phyloP scores from a whole-genome alignment of 2,329 filamentous ascomycete species.

The Beauveria rudraprayagi region DNA sequence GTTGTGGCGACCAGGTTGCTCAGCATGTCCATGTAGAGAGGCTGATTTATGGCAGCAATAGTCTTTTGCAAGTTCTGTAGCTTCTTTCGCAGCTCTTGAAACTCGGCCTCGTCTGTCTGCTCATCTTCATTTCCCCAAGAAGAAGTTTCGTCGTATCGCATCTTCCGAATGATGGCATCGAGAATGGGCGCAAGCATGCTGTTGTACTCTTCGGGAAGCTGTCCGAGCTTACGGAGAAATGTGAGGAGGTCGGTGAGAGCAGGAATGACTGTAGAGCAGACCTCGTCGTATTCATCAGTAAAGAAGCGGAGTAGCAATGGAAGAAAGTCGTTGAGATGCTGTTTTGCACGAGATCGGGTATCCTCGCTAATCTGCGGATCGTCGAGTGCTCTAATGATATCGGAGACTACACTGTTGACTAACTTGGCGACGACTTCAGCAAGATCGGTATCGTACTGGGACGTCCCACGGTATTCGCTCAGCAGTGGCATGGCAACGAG shows the following conservation, averaged over 20 bases:
- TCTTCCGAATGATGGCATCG: slow-evolving; percentile 87
- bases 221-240: slow-evolving; percentile 73
- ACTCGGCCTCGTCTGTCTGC: slow-evolving; percentile 93
- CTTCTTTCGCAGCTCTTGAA: slow-evolving; percentile 85
- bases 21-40: slow-evolving; percentile 79
- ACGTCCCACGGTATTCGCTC: slow-evolving; percentile 68
- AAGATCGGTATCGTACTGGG: slow-evolving; percentile 89
- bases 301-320: slow-evolving; percentile 89
- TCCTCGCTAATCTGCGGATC: slow-evolving; percentile 52
- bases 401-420: slow-evolving; percentile 80
- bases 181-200: slow-evolving; percentile 80
- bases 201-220: slow-evolving; percentile 67
- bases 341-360: slow-evolving; percentile 67
- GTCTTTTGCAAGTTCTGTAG: slow-evolving; percentile 88
- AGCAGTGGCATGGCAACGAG: slow-evolving; percentile 78
- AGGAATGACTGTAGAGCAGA: slow-evolving; percentile 92
- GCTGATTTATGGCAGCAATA: slow-evolving; percentile 81
- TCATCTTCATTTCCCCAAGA: slow-evolving; percentile 92
- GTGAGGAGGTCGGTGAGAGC: slow-evolving; percentile 87
- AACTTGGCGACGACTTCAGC: slow-evolving; percentile 93
- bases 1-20: slow-evolving; percentile 83
- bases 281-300: slow-evolving; percentile 94
- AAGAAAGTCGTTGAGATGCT: slow-evolving; percentile 74
- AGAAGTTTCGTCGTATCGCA: slow-evolving; percentile 94
- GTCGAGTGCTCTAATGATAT: slow-evolving; percentile 82